These are phyloP conservation scores for Termitomyces heimii DNA, from an alignment of 768 basidiomycete genomes.

Conservation along the genomic window DNA sequence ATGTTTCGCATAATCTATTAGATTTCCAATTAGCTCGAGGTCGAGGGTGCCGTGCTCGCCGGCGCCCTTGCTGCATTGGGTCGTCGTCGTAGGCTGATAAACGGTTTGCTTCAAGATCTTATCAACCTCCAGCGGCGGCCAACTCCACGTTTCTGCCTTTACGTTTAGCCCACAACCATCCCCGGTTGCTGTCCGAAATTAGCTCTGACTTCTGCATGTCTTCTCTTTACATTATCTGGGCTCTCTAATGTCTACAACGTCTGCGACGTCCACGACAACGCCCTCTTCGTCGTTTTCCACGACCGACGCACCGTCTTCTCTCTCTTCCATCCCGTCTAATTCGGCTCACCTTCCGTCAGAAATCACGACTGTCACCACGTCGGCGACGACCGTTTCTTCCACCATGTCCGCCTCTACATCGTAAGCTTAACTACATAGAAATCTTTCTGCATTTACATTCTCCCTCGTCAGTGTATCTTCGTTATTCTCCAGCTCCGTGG, in stretches of 20 bases:
- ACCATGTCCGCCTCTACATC: slow-evolving; percentile 11
- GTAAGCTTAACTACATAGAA: neutral
- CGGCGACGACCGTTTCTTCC: neutral
- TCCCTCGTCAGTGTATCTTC: neutral
- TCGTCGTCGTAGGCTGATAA: neutral
- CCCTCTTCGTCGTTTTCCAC: slow-evolving; percentile 10
- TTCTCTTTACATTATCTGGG: slow-evolving; percentile 9
- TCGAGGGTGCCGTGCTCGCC: neutral
- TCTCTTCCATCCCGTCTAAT: slow-evolving; percentile 15
- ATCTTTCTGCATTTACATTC: neutral
- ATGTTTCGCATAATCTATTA: neutral
- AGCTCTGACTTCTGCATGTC: slow-evolving; percentile 11
- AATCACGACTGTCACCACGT: slow-evolving; percentile 6
- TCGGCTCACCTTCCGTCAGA: slow-evolving; percentile 11
- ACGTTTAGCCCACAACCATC: neutral
- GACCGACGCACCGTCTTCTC: slow-evolving; percentile 13
- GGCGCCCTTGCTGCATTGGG: neutral
- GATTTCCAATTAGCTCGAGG: neutral
- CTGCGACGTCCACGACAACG: slow-evolving; percentile 6
- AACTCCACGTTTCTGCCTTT: slow-evolving; percentile 11
- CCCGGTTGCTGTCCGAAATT: slow-evolving; percentile 1
- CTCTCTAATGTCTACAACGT: slow-evolving; percentile 11
- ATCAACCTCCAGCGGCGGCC: slow-evolving; percentile 1
- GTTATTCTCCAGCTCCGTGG: neutral
- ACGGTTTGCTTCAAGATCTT: neutral